These are phyloP conservation scores for Gyrodon lividus DNA, from an alignment of 768 basidiomycete species.

Conservation along the genomic window DNA sequence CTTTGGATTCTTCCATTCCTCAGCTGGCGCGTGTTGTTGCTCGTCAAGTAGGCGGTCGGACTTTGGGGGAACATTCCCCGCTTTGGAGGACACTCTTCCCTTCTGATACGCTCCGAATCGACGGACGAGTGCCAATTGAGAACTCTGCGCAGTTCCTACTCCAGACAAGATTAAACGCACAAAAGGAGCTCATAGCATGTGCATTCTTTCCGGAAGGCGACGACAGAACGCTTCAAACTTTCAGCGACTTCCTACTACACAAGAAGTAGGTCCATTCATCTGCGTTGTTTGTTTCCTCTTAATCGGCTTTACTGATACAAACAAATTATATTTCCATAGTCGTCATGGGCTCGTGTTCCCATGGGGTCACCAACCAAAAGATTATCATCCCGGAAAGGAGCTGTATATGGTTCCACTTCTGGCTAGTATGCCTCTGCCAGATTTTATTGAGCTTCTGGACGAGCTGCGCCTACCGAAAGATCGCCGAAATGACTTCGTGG, in stretches of 20 bases:
- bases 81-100: conserved; percentile 83
- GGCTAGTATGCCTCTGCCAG: conserved; percentile 67
- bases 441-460: conserved; percentile 83
- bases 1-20: conserved; percentile 66
- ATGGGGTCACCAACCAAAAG: conserved; percentile 75
- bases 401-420: conserved; percentile 81
- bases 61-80: conserved; percentile 51
- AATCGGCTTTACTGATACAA: conserved; percentile 7
- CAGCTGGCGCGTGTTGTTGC: conserved; percentile 67
- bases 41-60: conserved; percentile 77
- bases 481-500: conserved; percentile 62
- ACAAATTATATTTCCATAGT: conserved; percentile 39
- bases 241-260: conserved; percentile 65
- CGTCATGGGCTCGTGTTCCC: conserved; percentile 87
- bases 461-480: conserved; percentile 65
- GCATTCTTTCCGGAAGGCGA: conserved; percentile 60
- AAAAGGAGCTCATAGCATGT: conserved; percentile 78
- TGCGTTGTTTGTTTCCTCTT: conserved; percentile 8
- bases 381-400: conserved; percentile 77
- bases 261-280: conserved; percentile 57
- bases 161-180: conserved; percentile 70
- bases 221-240: conserved; percentile 51
- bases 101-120: conserved; percentile 65
- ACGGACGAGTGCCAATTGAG: conserved; percentile 79
- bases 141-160: conserved; percentile 77